These are phyloP conservation scores for Datura wrightii DNA, from an alignment of 257 asterid genomes.

Conservation along the genomic window DNA sequence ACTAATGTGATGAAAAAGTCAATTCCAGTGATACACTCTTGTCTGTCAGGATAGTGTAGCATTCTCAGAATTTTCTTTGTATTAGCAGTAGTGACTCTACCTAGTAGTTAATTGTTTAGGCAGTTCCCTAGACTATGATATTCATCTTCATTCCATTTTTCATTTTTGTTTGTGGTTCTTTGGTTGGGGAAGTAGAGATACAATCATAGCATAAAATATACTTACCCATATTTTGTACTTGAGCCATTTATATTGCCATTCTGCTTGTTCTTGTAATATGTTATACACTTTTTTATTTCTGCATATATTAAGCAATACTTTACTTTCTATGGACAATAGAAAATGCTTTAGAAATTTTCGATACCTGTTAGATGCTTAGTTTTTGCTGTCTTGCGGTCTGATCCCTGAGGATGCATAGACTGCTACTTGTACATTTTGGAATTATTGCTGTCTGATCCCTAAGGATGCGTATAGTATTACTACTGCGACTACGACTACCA, in stretches of 20 bases:
- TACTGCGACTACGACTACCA: background rate
- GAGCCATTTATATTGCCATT: constrained; percentile 4
- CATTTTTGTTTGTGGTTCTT: background rate
- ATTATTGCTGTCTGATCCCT: background rate
- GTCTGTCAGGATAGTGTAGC: background rate
- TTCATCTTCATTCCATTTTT: background rate
- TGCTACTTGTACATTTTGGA: background rate
- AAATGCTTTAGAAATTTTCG: background rate
- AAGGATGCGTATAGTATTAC: background rate
- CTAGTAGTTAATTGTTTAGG: constrained; percentile 2
- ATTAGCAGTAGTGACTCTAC: constrained; percentile 5
- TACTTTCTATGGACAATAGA: background rate
- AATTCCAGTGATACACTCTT: background rate
- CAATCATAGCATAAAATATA: background rate
- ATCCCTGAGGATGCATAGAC: background rate
- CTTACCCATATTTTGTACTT: constrained; percentile 20
- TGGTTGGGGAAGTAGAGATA: background rate
- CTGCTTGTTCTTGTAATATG: background rate
- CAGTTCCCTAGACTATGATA: background rate
- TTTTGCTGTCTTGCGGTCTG: background rate
- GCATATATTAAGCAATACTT: background rate
- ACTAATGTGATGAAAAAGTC: background rate
- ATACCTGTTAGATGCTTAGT: constrained; percentile 6
- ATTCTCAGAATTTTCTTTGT: background rate
- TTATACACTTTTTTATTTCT: background rate